Evolutionary conservation across 805 yeast species (phyloP).

Genomic region (Cephaloascus albidus): DNA sequence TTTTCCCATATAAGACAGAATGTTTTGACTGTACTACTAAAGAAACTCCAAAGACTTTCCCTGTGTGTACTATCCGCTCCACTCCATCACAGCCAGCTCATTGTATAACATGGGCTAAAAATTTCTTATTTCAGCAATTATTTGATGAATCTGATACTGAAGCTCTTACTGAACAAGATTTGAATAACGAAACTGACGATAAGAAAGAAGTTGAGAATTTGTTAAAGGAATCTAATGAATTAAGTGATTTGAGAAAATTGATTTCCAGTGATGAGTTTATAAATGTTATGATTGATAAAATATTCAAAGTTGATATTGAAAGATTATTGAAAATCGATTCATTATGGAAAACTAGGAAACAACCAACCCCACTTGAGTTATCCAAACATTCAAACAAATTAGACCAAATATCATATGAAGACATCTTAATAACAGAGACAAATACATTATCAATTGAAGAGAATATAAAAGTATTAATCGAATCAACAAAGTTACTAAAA

Average conservation of each 20-base stretch:
- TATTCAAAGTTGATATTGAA: constrained; percentile 70
- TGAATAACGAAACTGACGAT: constrained; percentile 48
- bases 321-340: constrained; percentile 62
- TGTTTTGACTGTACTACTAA: constrained; percentile 90
- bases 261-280: constrained; percentile 10
- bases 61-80: constrained; percentile 94
- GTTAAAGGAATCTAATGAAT: constrained; percentile 58
- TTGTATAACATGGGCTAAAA: constrained; percentile 96
- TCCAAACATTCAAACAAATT: constrained; percentile 7
- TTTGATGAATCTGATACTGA: constrained; percentile 43
- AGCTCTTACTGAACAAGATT: constrained; percentile 18
- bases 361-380: constrained; percentile 56
- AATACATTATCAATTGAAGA: constrained; percentile 54
- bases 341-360: constrained; percentile 65
- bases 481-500: constrained; percentile 40
- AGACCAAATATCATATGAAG: constrained; percentile 13
- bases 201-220: constrained; percentile 56
- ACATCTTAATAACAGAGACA: constrained; percentile 22
- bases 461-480: constrained; percentile 49
- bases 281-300: constrained; percentile 41
- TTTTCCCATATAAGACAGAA: constrained; percentile 71
- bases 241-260: constrained; percentile 25
- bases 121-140: constrained; percentile 73
- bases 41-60: constrained; percentile 82
- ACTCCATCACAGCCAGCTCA: constrained; percentile 96